Conservation (phyloP, 2,329 filamentous ascomycete species). For the Stachybotrys elegans region DNA sequence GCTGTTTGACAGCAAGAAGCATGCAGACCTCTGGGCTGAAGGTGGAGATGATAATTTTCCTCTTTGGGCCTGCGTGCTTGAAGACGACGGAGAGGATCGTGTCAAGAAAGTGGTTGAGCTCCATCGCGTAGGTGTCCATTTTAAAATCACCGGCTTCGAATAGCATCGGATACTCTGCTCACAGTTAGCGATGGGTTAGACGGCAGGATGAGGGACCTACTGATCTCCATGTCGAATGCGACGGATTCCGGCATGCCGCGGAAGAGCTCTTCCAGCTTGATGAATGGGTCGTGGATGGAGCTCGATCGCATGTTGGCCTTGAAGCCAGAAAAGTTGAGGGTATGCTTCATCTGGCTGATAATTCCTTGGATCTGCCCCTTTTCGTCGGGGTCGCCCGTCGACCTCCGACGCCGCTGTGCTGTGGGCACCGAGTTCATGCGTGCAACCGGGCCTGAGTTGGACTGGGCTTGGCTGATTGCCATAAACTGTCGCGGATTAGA, state of each 20-base stretch:
- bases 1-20: conserved; percentile 92
- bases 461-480: too few species aligned
- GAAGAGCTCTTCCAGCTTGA: conserved; percentile 91
- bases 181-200: too few species aligned
- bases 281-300: conserved; percentile 94
- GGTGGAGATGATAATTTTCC: conserved; percentile 92
- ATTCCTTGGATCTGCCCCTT: too few species aligned
- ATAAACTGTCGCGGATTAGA: conserved; percentile 95
- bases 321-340: conserved; percentile 90
- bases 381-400: too few species aligned
- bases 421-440: too few species aligned
- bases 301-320: conserved; percentile 93
- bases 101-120: conserved; percentile 95
- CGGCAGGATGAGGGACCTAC: too few species aligned
- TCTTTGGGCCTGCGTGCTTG: conserved; percentile 68
- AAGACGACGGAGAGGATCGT: conserved; percentile 89
- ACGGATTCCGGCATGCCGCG: conserved; percentile 73
- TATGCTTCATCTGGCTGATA: conserved; percentile 99
- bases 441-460: too few species aligned
- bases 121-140: conserved; percentile 94
- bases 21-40: conserved; percentile 98
- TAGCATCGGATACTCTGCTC: conserved; percentile 98
- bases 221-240: conserved; percentile 98
- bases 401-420: conserved; percentile 41
- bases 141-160: conserved; percentile 92